Evolutionary conservation across 805 yeast species (phyloP).

Genomic region (Torulaspora delbrueckii): DNA sequence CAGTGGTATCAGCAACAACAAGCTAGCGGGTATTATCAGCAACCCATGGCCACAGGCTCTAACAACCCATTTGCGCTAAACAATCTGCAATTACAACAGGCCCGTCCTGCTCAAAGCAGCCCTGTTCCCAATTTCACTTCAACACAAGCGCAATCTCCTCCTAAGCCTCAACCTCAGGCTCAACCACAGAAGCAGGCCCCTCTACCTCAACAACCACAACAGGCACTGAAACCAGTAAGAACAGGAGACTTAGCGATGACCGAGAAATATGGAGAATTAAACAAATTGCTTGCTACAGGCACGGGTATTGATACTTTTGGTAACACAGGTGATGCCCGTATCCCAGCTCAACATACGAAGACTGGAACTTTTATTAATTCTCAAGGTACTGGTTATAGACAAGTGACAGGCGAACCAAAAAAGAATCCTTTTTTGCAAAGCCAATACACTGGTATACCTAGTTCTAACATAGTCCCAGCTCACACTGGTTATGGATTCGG

Average conservation of each 20-base stretch:
- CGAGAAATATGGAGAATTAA: slow-evolving; percentile 64
- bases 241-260: slow-evolving; percentile 54
- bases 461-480: slow-evolving; percentile 65
- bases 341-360: slow-evolving; percentile 89
- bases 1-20: slow-evolving; percentile 26
- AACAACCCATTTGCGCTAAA: slow-evolving; percentile 71
- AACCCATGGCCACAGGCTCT: slow-evolving; percentile 62
- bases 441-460: slow-evolving; percentile 70
- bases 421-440: slow-evolving; percentile 46
- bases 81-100: slow-evolving; percentile 15
- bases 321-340: slow-evolving; percentile 45
- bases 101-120: slow-evolving; percentile 6
- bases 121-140: slow-evolving; percentile 6
- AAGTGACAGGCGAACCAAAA: slow-evolving; percentile 38
- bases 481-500: slow-evolving; percentile 96
- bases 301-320: slow-evolving; percentile 87
- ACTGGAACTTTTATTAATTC: slow-evolving; percentile 79
- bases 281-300: slow-evolving; percentile 73
- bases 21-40: slow-evolving; percentile 40
- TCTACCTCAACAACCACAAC: slow-evolving; percentile 28
- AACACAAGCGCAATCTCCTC: slow-evolving; percentile 5
- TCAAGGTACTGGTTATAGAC: slow-evolving; percentile 76
- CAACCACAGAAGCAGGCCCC: slow-evolving; percentile 24
- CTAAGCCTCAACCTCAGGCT: slow-evolving; percentile 9
- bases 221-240: slow-evolving; percentile 42